Evolutionary conservation across 1,284 basidiomycete genomes (phyloP).

Genomic region (Schizophyllum commune): DNA sequence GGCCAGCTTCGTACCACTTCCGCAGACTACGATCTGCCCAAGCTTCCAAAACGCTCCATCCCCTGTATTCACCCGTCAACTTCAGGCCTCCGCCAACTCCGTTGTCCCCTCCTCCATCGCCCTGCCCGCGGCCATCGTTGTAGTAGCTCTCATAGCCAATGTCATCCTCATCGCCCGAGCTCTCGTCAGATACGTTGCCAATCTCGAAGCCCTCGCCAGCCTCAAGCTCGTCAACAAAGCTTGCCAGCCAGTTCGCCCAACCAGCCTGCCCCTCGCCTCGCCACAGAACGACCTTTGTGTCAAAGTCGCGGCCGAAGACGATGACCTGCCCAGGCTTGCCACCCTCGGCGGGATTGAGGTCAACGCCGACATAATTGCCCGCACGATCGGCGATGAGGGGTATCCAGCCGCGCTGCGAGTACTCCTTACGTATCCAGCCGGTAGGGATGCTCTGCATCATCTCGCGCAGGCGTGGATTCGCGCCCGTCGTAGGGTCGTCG

Average conservation of each 20-base stretch:
- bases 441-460: constrained; percentile 88
- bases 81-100: constrained; percentile 59
- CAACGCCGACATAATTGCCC: constrained; percentile 96
- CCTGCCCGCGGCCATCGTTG: constrained; percentile 68
- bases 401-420: constrained; percentile 94
- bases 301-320: constrained; percentile 96
- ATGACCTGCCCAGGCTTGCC: constrained; percentile 91
- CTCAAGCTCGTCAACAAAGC: constrained; percentile 91
- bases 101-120: constrained; percentile 67
- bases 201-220: constrained; percentile 81
- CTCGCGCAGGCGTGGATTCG: constrained; percentile 61
- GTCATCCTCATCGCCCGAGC: constrained; percentile 73
- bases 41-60: constrained; percentile 87
- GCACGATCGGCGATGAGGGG: constrained; percentile 90
- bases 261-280: constrained; percentile 84
- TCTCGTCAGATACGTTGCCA: constrained; percentile 56
- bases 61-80: constrained; percentile 76
- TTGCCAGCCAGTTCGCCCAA: constrained; percentile 94
- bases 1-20: constrained; percentile 75
- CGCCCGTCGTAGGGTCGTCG: constrained; percentile 72
- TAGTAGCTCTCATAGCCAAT: constrained; percentile 86
- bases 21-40: constrained; percentile 83
- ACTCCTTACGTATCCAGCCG: constrained; percentile 85
- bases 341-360: constrained; percentile 77
- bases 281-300: constrained; percentile 95